A percentile compares a stretch with the other conserved stretches of the same genome.
These are phyloP conservation scores for Pseudonitzschia delicatissima DNA, from an alignment of 108 stramenopile species.

Conservation along the genomic window DNA sequence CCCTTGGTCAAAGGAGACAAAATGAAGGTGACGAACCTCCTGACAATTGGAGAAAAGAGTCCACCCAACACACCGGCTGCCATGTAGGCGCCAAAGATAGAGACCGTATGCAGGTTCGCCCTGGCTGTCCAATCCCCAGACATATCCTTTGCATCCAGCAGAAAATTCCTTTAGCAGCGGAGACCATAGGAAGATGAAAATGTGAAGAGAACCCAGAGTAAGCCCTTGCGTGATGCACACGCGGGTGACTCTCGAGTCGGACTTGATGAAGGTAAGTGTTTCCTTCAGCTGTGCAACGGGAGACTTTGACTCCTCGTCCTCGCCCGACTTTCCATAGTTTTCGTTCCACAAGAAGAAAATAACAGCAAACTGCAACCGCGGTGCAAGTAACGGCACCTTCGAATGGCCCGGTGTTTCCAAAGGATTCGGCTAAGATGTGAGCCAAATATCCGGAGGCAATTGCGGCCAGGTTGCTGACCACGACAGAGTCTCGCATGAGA, in stretches of 20 bases:
- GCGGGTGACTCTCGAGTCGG: slow-evolving; percentile 44
- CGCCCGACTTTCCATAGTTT: slow-evolving; percentile 64
- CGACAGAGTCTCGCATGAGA: slow-evolving; percentile 66
- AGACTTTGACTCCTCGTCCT: background rate
- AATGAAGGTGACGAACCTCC: slow-evolving; percentile 27
- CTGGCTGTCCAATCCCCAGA: slow-evolving; percentile 40
- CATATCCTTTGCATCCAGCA: background rate
- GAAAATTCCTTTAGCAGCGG: slow-evolving; percentile 51
- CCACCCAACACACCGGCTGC: slow-evolving; percentile 73
- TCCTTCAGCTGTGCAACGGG: slow-evolving; percentile 23
- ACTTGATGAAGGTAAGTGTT: slow-evolving; percentile 29
- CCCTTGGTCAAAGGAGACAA: slow-evolving; percentile 32
- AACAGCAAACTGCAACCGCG: slow-evolving; percentile 48
- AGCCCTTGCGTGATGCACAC: slow-evolving; percentile 67
- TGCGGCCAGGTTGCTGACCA: slow-evolving; percentile 80
- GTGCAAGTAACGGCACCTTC: slow-evolving; percentile 78
- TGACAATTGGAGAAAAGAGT: slow-evolving; percentile 35
- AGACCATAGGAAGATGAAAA: slow-evolving; percentile 82
- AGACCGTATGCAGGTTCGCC: slow-evolving; percentile 68
- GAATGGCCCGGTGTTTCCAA: slow-evolving; percentile 83
- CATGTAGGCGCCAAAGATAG: slow-evolving; percentile 78
- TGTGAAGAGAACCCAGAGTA: slow-evolving; percentile 70
- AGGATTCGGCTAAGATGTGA: slow-evolving; percentile 46
- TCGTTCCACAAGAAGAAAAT: slow-evolving; percentile 66
- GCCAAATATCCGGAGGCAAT: slow-evolving; percentile 76